Base-by-base conservation (phyloP, 1,284 basidiomycete species). In the Cerioporus squamosus region DNA sequence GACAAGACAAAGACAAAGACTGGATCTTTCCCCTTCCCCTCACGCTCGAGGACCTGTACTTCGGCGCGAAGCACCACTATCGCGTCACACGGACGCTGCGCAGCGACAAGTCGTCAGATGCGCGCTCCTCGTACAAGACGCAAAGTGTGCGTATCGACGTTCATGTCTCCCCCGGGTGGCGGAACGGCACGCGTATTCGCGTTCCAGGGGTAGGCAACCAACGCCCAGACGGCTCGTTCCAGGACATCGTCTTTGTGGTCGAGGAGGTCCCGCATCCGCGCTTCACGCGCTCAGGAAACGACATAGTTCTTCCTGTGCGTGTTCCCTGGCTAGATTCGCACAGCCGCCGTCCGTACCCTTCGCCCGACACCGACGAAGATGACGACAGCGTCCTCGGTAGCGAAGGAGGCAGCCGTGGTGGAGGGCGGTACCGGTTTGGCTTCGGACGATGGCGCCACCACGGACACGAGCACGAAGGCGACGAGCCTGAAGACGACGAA, bases 21-120 rank as follows among this genome's bases (percentile, higher is more conserved):
- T 87, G 85, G 84, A 75, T 79, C 23, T 88, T 86, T 71, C 88
- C 90, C 0, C 83, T 97, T 22, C 83, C 86, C 15, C 74, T 95
- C 61, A 82, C 90, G 0, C 85, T 97, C 10, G 92, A 96, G 68
- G 94, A 97, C 63, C 80, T 97, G 48, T 95, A 91, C 78, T 82
- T 79, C 59, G 94, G 95, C 50, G 86, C 86, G 36, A 86, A 84
- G 33, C 94, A 92, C 74, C 86, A 84, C 63, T 88, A 96, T 67
- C 88, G 90, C 69, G 85, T 97, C 63, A 90, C 87, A 15, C 86
- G 93, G 55, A 83, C 66, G 15, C 65, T 71, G 18, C 59, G 60
- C 42, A 10, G 40, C 5, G 36, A 22, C 44, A 57, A 59, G 29
- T 33, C 57, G 9, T 18, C 39, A 23, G 23, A 23, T 3, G 17